These are phyloP conservation scores for Fusarium siculi DNA, from an alignment of 2,329 filamentous ascomycete genomes.

Conservation along the genomic window DNA sequence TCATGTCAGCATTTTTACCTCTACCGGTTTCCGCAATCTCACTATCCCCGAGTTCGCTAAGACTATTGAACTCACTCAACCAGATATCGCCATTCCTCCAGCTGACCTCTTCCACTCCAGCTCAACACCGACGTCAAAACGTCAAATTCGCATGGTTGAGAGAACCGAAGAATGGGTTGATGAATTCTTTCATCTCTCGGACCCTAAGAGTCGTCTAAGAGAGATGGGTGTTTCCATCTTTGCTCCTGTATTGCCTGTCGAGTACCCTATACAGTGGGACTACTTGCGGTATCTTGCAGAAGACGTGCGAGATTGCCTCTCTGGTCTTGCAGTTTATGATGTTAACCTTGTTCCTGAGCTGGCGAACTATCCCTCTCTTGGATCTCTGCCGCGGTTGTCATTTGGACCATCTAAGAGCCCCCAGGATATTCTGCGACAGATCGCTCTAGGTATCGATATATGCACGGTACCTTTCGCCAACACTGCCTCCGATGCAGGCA, in stretches of 20 bases:
- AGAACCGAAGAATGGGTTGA: constrained; percentile 85
- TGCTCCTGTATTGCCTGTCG: constrained; percentile 78
- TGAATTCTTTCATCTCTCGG: constrained; percentile 65
- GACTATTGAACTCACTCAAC: constrained; percentile 71
- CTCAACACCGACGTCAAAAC: constrained; percentile 72
- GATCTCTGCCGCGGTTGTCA: constrained; percentile 76
- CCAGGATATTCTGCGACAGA: constrained; percentile 79
- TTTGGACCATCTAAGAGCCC: constrained; percentile 77
- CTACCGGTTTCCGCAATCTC: constrained; percentile 83
- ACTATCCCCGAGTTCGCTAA: constrained; percentile 75
- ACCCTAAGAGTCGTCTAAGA: constrained; percentile 41
- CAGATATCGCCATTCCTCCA: constrained; percentile 83
- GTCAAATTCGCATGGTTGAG: constrained; percentile 84
- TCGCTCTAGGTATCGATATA: constrained; percentile 82
- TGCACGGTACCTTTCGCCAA: constrained; percentile 82
- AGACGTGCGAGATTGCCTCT: constrained; percentile 67
- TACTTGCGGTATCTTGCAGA: constrained; percentile 80
- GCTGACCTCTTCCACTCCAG: constrained; percentile 72
- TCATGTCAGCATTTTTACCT: constrained; percentile 82
- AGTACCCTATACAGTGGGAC: constrained; percentile 78
- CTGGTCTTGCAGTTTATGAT: constrained; percentile 83
- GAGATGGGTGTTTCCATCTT: constrained; percentile 60
- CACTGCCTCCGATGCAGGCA: constrained; percentile 80
- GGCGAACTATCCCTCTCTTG: constrained; percentile 62
- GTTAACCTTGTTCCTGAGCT: constrained; percentile 75